Percentiles rank a stretch among this genome's conserved stretches.
These are phyloP conservation scores for Helenozyma rhizophorensis DNA, from an alignment of 805 yeast genomes.

Conservation along the genomic window DNA sequence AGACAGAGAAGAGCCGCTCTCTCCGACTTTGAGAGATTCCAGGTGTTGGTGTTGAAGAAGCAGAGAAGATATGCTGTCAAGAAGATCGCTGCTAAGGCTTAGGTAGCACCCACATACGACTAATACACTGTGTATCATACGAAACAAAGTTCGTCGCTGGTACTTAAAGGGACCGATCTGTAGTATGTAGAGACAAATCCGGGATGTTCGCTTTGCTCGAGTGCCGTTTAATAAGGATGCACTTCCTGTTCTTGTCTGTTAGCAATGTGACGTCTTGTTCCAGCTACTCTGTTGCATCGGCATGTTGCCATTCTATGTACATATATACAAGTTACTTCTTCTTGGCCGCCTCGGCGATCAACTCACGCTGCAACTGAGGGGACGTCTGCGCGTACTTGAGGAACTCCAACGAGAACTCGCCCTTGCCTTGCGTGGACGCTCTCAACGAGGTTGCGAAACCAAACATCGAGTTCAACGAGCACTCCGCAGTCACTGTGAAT, in stretches of 20 bases:
- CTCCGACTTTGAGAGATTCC: constrained; percentile 99
- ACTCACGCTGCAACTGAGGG: constrained; percentile 83
- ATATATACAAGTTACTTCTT: constrained; percentile 12
- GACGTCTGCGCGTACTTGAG: constrained; percentile 87
- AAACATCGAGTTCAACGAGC: constrained; percentile 94
- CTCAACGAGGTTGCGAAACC: constrained; percentile 94
- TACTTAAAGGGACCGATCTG: no score
- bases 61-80: constrained; percentile 93
- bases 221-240: no score
- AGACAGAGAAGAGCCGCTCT: constrained; percentile 90
- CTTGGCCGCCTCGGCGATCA: constrained; percentile 72
- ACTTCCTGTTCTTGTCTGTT: no score
- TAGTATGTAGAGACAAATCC: no score
- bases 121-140: constrained; percentile 20
- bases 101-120: constrained; percentile 29
- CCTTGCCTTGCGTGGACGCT: constrained; percentile 98
- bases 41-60: constrained; percentile 94
- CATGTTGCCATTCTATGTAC: not conserved
- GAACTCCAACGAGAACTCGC: constrained; percentile 95
- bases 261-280: no score
- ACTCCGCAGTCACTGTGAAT: constrained; percentile 88
- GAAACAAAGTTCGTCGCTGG: constrained; percentile 6
- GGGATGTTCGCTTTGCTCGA: no score
- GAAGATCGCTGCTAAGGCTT: constrained; percentile 96
- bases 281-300: no score